Base-by-base conservation (phyloP, 495 filamentous ascomycete species). In the Penicillium fimorum region DNA sequence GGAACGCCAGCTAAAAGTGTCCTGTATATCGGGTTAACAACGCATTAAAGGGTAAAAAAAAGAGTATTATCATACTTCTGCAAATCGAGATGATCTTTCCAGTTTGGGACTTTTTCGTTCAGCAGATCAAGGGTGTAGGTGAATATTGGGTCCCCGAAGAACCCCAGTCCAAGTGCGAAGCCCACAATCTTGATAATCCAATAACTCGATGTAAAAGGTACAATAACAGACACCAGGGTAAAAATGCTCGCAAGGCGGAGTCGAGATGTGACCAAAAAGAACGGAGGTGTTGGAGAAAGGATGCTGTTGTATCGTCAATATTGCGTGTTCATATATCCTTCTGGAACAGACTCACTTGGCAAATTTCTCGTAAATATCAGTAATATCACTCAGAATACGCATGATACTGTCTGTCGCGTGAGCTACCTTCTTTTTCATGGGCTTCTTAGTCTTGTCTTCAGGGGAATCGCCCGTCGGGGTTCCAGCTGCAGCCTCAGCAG, bases 361-460 rank as follows among this genome's bases (percentile, higher is more conserved):
- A 65, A 96, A 82, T 41, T 87, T 74, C 65, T 96, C 92, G 81
- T 88, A 96, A 0, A 78, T 82, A 68, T 96, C 92, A 1, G 86
- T 78, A 15, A 91, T 73, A 62, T 90, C 88, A 15, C 85, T 84
- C 29, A 96, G 63, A 2, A 78, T 75, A 64, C 91, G 88, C 90
- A 96, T 94, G 13, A 86, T 67, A 0, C 88, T 86, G 53, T 90
- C 78, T 66, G 88, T 87, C 57, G 87, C 86, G 8, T 79, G 80
- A 79, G 89, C 88, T 69, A 94, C 88, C 3, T 84, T 87, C 4
- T 84, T 84, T 67, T 88, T 87, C 75, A 95, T 87, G 0, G 89
- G 91, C 41, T 88, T 81, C 64, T 92, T 94, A 0, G 91, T 92
- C 73, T 91, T 95, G 61, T 95, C 90, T 43, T 91, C 83, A 6